These are phyloP conservation scores for Incumbomyces delicatus DNA, from an alignment of 2,329 filamentous ascomycete genomes.

Conservation along the genomic window DNA sequence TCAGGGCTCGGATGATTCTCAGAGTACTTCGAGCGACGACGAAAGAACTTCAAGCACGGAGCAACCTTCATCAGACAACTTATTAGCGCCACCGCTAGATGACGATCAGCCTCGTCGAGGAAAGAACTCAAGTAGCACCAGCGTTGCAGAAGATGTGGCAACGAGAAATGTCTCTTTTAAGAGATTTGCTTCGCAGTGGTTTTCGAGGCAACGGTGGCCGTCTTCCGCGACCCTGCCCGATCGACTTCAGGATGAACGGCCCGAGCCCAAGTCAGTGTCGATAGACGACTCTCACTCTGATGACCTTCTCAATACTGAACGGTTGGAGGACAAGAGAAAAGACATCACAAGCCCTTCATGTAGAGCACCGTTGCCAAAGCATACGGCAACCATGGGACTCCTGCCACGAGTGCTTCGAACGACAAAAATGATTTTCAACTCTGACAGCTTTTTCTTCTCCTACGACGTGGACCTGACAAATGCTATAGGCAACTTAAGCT, in stretches of 20 bases:
- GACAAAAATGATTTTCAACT: conserved; percentile 74
- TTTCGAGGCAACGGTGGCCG: conserved; percentile 69
- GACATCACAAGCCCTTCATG: background rate
- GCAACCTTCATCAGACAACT: conserved; percentile 14
- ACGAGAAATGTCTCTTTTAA: conserved; percentile 74
- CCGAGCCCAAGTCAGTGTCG: background rate
- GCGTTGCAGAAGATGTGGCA: conserved; percentile 82
- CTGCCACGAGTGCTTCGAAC: conserved; percentile 78
- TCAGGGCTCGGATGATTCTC: conserved; percentile 15
- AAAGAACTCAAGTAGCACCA: conserved; percentile 39
- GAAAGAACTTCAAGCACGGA: conserved; percentile 23
- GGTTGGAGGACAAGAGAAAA: background rate
- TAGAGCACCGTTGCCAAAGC: background rate
- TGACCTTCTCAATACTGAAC: background rate
- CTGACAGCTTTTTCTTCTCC: conserved; percentile 84
- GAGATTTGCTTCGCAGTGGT: conserved; percentile 83
- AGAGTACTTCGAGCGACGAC: conserved; percentile 22
- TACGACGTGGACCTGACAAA: conserved; percentile 90
- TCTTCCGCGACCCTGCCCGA: background rate
- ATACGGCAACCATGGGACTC: conserved; percentile 42
- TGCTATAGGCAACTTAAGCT: conserved; percentile 32
- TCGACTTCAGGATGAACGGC: background rate
- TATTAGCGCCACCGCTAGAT: conserved; percentile 22
- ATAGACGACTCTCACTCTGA: background rate
- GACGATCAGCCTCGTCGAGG: conserved; percentile 18